A percentile compares a stretch with the other conserved stretches of the same genome.
phyloP scores from a whole-genome alignment of 768 basidiomycete species.

The Mycena alexandri region DNA sequence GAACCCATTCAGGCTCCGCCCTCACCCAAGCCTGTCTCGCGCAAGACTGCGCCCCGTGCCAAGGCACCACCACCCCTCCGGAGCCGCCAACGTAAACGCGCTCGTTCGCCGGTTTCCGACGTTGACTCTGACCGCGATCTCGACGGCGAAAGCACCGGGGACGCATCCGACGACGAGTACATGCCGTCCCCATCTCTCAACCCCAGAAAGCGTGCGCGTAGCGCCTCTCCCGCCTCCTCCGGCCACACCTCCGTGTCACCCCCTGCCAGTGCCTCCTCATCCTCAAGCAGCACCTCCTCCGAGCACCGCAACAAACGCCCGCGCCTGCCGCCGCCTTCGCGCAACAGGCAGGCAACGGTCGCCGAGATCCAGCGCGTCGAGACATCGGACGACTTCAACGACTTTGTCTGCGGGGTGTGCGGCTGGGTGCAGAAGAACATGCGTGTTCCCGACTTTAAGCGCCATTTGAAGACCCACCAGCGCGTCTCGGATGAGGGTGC shows the following conservation, averaged over 20 bases:
- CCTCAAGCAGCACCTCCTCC: slow-evolving; percentile 8
- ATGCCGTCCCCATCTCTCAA: slow-evolving; percentile 51
- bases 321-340: slow-evolving; percentile 54
- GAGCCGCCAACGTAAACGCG: slow-evolving; percentile 5
- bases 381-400: slow-evolving; percentile 37
- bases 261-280: slow-evolving; percentile 12
- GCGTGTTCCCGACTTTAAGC: slow-evolving; percentile 69
- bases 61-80: slow-evolving; percentile 10
- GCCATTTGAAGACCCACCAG: slow-evolving; percentile 69
- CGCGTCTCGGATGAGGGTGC: slow-evolving; percentile 57
- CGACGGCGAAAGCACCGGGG: slow-evolving; percentile 53
- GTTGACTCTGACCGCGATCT: slow-evolving; percentile 45
- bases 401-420: slow-evolving; percentile 62
- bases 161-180: slow-evolving; percentile 47
- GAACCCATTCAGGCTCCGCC: slow-evolving; percentile 4
- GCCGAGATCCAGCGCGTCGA: slow-evolving; percentile 43
- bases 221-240: slow-evolving; percentile 26
- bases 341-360: slow-evolving; percentile 58
- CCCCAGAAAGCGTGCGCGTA: slow-evolving; percentile 48
- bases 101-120: slow-evolving; percentile 1
- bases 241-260: slow-evolving; percentile 13
- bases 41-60: slow-evolving; percentile 4
- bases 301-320: slow-evolving; percentile 40
- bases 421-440: slow-evolving; percentile 61
- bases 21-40: slow-evolving; percentile 12